Percentiles rank a stretch among this genome's conserved stretches.
These are phyloP conservation scores for Syncephalis fuscata DNA, from an alignment of 371 early-diverging fungal genomes.

Conservation along the genomic window DNA sequence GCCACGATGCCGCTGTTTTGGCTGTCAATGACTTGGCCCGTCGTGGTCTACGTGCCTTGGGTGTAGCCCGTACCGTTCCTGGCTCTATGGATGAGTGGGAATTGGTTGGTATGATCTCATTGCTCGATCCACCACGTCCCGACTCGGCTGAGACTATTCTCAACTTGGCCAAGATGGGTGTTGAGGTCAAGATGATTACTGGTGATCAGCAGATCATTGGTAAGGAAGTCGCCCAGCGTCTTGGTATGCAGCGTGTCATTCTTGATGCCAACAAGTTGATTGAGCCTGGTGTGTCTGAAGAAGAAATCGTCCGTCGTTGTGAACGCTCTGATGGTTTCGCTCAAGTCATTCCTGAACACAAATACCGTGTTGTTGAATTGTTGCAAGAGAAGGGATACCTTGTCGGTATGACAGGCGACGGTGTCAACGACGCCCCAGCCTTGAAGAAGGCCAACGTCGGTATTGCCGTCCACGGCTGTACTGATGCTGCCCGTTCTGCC, in stretches of 20 bases:
- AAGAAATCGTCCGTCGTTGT: slow-evolving; percentile 65
- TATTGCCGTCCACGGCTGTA: slow-evolving; percentile 68
- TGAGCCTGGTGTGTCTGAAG: slow-evolving; percentile 69
- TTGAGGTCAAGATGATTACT: slow-evolving; percentile 80
- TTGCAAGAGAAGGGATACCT: slow-evolving; percentile 46
- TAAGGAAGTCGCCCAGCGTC: slow-evolving; percentile 70
- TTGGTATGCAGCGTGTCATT: slow-evolving; percentile 66
- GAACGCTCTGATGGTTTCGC: slow-evolving; percentile 88
- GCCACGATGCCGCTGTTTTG: slow-evolving; percentile 51
- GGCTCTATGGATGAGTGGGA: slow-evolving; percentile 44
- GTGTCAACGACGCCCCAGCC: slow-evolving; percentile 88
- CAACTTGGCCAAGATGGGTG: slow-evolving; percentile 50
- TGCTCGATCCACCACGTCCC: slow-evolving; percentile 80
- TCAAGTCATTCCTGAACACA: slow-evolving; percentile 93
- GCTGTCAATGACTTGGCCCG: slow-evolving; percentile 70
- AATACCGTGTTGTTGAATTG: slow-evolving; percentile 80
- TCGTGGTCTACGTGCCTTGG: slow-evolving; percentile 79
- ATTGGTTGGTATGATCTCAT: slow-evolving; percentile 53
- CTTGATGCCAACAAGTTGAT: slow-evolving; percentile 55
- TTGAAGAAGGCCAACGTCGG: slow-evolving; percentile 62
- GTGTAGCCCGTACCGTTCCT: slow-evolving; percentile 66
- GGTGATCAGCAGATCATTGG: slow-evolving; percentile 84
- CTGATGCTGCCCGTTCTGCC: slow-evolving; percentile 81
- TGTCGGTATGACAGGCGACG: slow-evolving; percentile 84
- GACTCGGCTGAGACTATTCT: slow-evolving; percentile 42